Base-by-base conservation (phyloP, 768 basidiomycete species). In the Botryobasidium botryosum region DNA sequence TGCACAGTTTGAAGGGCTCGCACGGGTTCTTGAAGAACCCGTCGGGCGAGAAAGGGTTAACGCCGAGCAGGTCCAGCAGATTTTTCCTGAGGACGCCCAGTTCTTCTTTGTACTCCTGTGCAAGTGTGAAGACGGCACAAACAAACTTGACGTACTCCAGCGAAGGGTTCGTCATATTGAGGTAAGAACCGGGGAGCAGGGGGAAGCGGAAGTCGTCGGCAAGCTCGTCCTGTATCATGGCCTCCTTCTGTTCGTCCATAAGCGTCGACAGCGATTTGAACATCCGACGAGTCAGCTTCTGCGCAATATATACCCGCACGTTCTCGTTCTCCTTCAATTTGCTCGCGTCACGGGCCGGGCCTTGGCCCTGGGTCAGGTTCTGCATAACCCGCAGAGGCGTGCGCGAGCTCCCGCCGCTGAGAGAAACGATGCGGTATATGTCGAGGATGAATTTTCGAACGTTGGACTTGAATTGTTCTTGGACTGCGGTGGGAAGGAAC, bases 21-120 rank as follows among this genome's bases (percentile, higher is more conserved):
- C 90, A 96, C 0, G 91, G 91, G 57, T 94, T 94, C 43, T 75
- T 74, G 68, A 91, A 99, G 1, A 69, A 60, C 3, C 90, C 90
- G 40, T 90, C 83, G 43, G 65, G 64, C 5, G 87, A 76, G 54
- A 92, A 97, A 59, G 94, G 88, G 40, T 79, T 74, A 29, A 92
- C 69, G 8, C 79, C 77, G 31, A 91, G 72, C 38, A 96, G 64
- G 50, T 97, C 91, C 44, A 99, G 71, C 12, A 92, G 63, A 57
- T 79, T 97, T 29, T 87, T 76, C 61, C 83, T 85, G 51, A 99
- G 62, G 12, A 99, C 64, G 13, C 86, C 85, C 13, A 94, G 73
- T 56, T 99, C 91, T 47, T 86, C 75, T 21, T 72, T 70, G 51
- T 78, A 77, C n/a, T 91, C 84, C 54, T 69, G 75, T 10, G 81